Evolutionary conservation across 768 basidiomycete genomes (phyloP).

Genomic region (Pilatotrama ljubarskyi): DNA sequence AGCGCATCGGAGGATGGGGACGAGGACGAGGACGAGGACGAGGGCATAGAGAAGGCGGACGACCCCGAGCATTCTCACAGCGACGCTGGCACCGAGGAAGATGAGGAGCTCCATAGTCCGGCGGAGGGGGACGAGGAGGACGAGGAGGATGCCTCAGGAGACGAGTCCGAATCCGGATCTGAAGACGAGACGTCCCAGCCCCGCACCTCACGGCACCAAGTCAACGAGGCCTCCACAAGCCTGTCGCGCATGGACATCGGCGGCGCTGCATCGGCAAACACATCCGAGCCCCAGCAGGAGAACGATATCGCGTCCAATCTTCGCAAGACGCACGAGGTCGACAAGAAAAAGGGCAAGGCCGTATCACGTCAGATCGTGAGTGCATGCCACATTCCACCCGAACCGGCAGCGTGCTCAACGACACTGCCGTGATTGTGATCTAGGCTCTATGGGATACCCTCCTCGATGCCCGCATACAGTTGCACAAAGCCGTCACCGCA

Average conservation of each 20-base stretch:
- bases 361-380: constrained; percentile 79
- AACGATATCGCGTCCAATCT: constrained; percentile 55
- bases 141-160: constrained; percentile 23
- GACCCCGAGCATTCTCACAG: constrained; percentile 1
- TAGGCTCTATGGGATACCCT: constrained; percentile 86
- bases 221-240: constrained; percentile 5
- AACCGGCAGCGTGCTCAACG: constrained; percentile 1
- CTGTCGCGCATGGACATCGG: constrained; percentile 8
- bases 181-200: constrained; percentile 20
- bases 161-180: constrained; percentile 5
- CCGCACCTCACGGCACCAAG: not conserved
- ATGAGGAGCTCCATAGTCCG: constrained; percentile 16
- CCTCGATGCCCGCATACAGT: constrained; percentile 85
- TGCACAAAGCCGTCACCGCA: constrained; percentile 76
- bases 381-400: not conserved
- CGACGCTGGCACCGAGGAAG: constrained; percentile 18
- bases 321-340: constrained; percentile 62
- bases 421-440: not conserved
- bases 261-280: not conserved
- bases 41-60: constrained; percentile 22
- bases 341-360: constrained; percentile 80
- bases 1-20: constrained; percentile 21
- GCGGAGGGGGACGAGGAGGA: constrained; percentile 23
- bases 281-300: constrained; percentile 19
- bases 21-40: constrained; percentile 30